A percentile compares a stretch with the other conserved stretches of the same genome.
These are phyloP conservation scores for Holtermanniella nyarrowii DNA, from an alignment of 768 basidiomycete species.

Conservation along the genomic window DNA sequence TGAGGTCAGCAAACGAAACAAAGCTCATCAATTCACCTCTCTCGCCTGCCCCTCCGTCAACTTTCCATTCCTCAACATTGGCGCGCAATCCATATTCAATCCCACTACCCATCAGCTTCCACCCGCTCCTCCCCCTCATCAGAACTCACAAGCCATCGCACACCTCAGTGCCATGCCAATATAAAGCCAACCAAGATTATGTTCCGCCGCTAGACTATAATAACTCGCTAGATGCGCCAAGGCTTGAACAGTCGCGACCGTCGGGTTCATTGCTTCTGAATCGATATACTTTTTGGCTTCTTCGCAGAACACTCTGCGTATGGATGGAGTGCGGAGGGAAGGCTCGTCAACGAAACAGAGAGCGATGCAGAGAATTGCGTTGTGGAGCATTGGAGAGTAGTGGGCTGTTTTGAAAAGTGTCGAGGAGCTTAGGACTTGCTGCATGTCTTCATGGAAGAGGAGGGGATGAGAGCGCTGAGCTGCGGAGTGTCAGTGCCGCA, in stretches of 20 bases:
- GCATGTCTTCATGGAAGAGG: constrained; percentile 20
- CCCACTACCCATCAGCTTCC: constrained; percentile 21
- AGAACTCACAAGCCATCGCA: constrained; percentile 25
- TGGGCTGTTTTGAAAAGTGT: constrained; percentile 37
- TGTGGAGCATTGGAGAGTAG: constrained; percentile 65
- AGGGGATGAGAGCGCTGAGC: constrained; percentile 19
- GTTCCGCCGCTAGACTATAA: constrained; percentile 43
- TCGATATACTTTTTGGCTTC: constrained; percentile 44
- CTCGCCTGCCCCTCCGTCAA: constrained; percentile 20
- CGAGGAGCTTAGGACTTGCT: constrained; percentile 7
- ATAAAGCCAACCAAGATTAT: constrained; percentile 46
- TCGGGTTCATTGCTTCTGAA: constrained; percentile 44
- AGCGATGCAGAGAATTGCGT: constrained; percentile 50
- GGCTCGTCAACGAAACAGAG: constrained; percentile 43
- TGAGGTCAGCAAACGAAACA: background rate
- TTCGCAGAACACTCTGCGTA: constrained; percentile 40
- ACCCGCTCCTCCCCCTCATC: background rate
- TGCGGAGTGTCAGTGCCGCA: background rate
- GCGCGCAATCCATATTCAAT: constrained; percentile 25
- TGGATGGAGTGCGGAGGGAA: constrained; percentile 28
- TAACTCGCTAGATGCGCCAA: constrained; percentile 43
- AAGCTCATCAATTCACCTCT: constrained; percentile 15
- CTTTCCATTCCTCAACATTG: constrained; percentile 19
- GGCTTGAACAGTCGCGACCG: constrained; percentile 44
- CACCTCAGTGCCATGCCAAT: constrained; percentile 41